A percentile compares a stretch with the other conserved stretches of the same genome.
Conservation (phyloP, 176 grass and related monocot species). For the Elymus sibiricus region DNA sequence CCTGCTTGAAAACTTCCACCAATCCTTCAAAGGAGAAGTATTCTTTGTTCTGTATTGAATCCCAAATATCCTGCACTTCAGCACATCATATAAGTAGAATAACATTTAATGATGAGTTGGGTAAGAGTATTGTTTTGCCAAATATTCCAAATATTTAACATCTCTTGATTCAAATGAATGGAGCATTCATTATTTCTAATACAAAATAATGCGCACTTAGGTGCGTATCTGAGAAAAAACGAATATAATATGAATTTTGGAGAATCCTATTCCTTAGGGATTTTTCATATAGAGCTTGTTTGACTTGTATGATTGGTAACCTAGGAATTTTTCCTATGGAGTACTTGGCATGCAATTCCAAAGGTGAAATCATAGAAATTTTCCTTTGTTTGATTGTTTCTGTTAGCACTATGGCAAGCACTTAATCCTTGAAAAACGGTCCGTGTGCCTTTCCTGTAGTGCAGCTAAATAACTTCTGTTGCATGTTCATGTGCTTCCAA, state of each 20-base stretch:
- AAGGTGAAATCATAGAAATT: background rate
- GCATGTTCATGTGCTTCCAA: background rate
- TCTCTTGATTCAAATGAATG: background rate
- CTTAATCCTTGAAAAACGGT: background rate
- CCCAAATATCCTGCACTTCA: constrained; percentile 77
- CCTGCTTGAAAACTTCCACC: constrained; percentile 73
- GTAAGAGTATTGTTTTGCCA: constrained; percentile 4
- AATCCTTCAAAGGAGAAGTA: constrained; percentile 89
- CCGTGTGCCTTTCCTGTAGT: background rate
- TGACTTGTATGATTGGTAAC: background rate
- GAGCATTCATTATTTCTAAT: background rate
- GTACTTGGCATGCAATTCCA: background rate
- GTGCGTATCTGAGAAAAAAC: background rate
- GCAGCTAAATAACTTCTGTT: background rate
- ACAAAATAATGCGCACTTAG: no score
- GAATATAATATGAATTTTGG: background rate
- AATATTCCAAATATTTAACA: constrained; percentile 4
- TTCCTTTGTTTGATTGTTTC: background rate
- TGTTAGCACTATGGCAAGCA: background rate
- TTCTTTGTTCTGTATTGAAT: constrained; percentile 78
- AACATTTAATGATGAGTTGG: background rate
- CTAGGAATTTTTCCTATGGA: background rate
- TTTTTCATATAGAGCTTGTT: background rate
- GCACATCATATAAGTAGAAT: background rate
- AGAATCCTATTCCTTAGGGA: background rate